These are phyloP conservation scores for Nannizziopsis arthrosporioides DNA, from an alignment of 2,329 filamentous ascomycete species.

Conservation along the genomic window DNA sequence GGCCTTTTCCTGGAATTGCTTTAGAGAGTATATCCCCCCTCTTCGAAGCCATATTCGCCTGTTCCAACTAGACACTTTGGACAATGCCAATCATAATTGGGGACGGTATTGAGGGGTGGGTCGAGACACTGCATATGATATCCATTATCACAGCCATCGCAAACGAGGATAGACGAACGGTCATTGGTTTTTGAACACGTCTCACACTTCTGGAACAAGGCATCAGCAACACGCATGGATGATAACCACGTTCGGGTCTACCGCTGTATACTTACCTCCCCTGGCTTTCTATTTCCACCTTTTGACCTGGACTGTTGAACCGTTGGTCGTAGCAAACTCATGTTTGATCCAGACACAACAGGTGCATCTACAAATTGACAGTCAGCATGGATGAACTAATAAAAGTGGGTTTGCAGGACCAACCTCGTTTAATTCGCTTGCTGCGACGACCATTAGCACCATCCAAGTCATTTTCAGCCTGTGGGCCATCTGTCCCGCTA, in stretches of 20 bases:
- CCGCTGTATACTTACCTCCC: slow-evolving; percentile 40
- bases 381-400: slow-evolving; percentile 14
- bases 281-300: slow-evolving; percentile 45
- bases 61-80: slow-evolving; percentile 90
- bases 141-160: slow-evolving; percentile 82
- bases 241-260: too few species aligned
- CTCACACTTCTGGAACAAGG: slow-evolving; percentile 57
- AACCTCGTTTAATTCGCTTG: slow-evolving; percentile 83
- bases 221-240: slow-evolving; percentile 11
- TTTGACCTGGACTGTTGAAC: slow-evolving; percentile 48
- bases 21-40: slow-evolving; percentile 92
- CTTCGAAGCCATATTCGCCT: slow-evolving; percentile 93
- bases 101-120: slow-evolving; percentile 63
- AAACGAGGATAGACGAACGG: slow-evolving; percentile 57
- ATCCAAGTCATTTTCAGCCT: slow-evolving; percentile 43
- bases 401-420: not conserved
- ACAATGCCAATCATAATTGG: slow-evolving; percentile 89
- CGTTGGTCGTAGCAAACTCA: slow-evolving; percentile 82
- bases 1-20: slow-evolving; percentile 91
- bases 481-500: slow-evolving; percentile 32
- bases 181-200: slow-evolving; percentile 73
- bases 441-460: slow-evolving; percentile 63
- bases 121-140: slow-evolving; percentile 85
- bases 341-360: slow-evolving; percentile 89
- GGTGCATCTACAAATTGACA: slow-evolving; percentile 41